Evolutionary conservation across 805 yeast species (phyloP).

Genomic region (Dipodascus albidus): DNA sequence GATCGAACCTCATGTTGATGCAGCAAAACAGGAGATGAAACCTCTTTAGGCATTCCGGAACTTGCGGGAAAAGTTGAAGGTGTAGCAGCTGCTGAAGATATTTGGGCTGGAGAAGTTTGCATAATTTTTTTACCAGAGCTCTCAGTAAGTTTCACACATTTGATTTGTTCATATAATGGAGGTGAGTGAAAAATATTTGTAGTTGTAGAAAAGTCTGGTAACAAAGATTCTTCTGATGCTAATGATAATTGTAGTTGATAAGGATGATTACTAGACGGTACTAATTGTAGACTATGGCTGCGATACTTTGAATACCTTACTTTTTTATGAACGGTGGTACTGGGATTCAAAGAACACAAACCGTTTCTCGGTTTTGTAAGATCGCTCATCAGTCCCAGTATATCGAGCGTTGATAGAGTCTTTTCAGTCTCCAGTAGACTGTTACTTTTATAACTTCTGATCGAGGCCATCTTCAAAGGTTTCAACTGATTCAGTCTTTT

Average conservation of each 20-base stretch:
- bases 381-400: not conserved
- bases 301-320: not conserved
- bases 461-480: no score
- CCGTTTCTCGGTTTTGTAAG: not conserved
- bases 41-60: no score
- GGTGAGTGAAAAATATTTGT: not conserved
- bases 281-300: not conserved
- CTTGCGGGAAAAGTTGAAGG: not conserved
- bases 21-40: no score
- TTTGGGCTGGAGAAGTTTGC: not conserved
- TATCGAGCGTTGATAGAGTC: not conserved
- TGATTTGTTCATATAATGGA: not conserved
- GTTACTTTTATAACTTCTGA: not conserved
- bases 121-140: not conserved
- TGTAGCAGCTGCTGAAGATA: not conserved
- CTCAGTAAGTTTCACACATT: not conserved
- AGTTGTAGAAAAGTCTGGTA: not conserved
- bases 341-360: not conserved
- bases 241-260: not conserved
- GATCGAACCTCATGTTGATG: no score
- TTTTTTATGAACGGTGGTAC: not conserved
- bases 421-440: not conserved
- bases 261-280: no score
- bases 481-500: no score
- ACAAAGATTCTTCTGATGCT: not conserved